Percentiles rank a stretch among this genome's conserved stretches.
Conservation (phyloP, 306 rosid genomes). For the Abrus pulchellus region DNA sequence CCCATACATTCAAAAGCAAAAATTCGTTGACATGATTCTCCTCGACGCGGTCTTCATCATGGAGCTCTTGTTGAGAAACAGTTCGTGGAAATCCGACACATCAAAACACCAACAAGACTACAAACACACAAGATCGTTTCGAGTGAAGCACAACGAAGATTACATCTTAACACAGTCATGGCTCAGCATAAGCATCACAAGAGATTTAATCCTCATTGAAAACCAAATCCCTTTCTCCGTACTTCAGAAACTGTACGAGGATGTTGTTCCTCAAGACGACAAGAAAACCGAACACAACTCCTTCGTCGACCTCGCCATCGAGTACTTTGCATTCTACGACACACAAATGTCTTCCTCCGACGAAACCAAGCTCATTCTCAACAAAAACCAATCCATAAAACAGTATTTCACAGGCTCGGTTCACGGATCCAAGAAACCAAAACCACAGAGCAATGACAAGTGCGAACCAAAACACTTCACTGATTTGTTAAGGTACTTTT, state of each 20-base stretch:
- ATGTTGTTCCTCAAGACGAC: background rate
- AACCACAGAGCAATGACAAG: background rate
- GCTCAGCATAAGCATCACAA: conserved; percentile 50
- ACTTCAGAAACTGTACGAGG: conserved; percentile 40
- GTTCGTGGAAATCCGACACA: conserved; percentile 8
- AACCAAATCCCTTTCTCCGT: conserved; percentile 66
- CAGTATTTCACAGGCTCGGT: background rate
- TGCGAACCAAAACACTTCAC: conserved; percentile 52
- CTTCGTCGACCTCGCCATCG: conserved; percentile 45
- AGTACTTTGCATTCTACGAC: conserved; percentile 45
- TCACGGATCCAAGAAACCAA: background rate
- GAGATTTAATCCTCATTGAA: conserved; percentile 62
- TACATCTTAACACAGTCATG: conserved; percentile 55
- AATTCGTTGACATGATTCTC: conserved; percentile 41
- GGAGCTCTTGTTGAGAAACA: conserved; percentile 56
- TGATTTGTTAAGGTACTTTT: conserved; percentile 57
- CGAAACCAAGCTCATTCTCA: conserved; percentile 36
- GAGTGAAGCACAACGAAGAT: conserved; percentile 33
- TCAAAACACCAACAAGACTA: conserved; percentile 8
- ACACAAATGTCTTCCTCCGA: conserved; percentile 26
- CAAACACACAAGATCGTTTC: conserved; percentile 31
- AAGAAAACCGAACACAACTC: background rate
- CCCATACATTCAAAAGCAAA: conserved; percentile 2
- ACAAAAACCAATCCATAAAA: conserved; percentile 19
- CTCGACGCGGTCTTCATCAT: conserved; percentile 56